Base-by-base conservation (phyloP, 768 basidiomycete species). In the Termitomyces heimii region DNA sequence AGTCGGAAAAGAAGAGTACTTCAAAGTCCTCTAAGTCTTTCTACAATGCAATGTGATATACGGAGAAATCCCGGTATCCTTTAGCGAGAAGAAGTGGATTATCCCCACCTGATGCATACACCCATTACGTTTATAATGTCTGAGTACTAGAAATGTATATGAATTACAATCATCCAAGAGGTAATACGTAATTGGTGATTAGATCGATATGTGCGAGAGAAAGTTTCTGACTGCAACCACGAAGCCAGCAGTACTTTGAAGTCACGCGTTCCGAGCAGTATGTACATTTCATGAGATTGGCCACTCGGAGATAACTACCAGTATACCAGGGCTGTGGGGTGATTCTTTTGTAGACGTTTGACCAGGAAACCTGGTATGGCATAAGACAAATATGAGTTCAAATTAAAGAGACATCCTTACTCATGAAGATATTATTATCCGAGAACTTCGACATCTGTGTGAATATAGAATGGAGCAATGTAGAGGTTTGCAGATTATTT, bases 381-480 rank as follows among this genome's bases (percentile, higher is more conserved):
- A 32, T 54, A 22, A 32, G 28, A 28, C 13, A 5, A 10, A 4
- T 26, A 14, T 14, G n/a, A 34, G 24, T 9, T 8, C 29, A 24
- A 42, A 24, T 12, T 24, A 14, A 57, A 45, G 8, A 39, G 44
- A 49, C 37, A 9, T 3, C 8, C 59, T 56, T 39, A 64, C 63
- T 62, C 61, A 64, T 64, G 44, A 64, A 51, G 5, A 52, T 44
- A 43, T 58, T 64, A 22, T 54, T 58, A 10, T 40, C 44, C 10
- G 63, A 62, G 55, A 60, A 64, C 14, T 49, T 60, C 22, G 53
- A 42, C 63, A 64, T 64, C 24, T 62, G 59, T 10, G 59, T 56
- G 26, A 62, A 52, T 34, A 64, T 56, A 5, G 59, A 51, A 29
- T 60, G 56, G 12, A 64, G 58, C 14, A 56, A 45, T 20, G 54